Conservation (phyloP, 208 protist genomes). For the Entamoeba histolytica region DNA sequence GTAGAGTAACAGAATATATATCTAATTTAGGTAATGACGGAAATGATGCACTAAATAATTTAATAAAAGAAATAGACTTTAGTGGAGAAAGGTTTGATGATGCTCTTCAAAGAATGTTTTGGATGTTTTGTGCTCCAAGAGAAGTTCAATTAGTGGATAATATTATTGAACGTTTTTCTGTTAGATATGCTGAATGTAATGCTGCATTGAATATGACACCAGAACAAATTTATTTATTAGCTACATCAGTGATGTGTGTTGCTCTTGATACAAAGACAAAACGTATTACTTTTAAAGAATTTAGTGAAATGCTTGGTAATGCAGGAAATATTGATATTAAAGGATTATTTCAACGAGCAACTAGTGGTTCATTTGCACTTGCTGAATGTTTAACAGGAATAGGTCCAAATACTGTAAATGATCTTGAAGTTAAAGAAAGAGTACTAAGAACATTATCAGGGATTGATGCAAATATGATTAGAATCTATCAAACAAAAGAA, state of each 20-base stretch:
- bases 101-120: background rate
- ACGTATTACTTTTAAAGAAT: background rate
- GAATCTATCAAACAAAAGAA: background rate
- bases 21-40: background rate
- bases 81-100: background rate
- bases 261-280: background rate
- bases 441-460: background rate
- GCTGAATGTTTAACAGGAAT: background rate
- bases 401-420: background rate
- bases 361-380: background rate
- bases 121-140: background rate
- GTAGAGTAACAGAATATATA: background rate
- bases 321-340: background rate
- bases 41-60: background rate
- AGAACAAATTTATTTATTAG: background rate
- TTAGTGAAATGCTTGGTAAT: background rate
- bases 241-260: background rate
- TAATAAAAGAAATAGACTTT: background rate
- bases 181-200: background rate
- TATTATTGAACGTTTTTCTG: background rate
- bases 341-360: background rate
- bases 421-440: background rate
- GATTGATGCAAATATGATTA: background rate
- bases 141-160: background rate
- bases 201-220: background rate